A percentile compares a stretch with the other conserved stretches of the same genome.
These are phyloP conservation scores for Neobulgaria alba DNA, from an alignment of 2,329 filamentous ascomycete genomes.

Conservation along the genomic window DNA sequence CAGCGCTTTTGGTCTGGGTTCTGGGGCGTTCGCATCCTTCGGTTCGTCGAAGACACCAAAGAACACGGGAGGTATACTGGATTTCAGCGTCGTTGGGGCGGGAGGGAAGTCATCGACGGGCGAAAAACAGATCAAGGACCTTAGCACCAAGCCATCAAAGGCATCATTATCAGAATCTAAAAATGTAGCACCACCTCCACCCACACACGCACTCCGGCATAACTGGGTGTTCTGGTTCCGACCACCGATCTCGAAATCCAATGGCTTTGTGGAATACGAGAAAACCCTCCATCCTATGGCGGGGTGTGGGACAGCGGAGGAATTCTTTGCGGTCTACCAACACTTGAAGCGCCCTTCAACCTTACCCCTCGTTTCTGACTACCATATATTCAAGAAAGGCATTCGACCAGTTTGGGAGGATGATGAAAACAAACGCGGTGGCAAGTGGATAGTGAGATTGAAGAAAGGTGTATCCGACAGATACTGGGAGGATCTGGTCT, in stretches of 20 bases:
- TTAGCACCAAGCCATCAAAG: constrained; percentile 26
- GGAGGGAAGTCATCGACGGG: constrained; percentile 43
- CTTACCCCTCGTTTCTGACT: constrained; percentile 88
- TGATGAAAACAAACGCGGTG: constrained; percentile 89
- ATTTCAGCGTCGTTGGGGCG: constrained; percentile 50
- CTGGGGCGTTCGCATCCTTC: constrained; percentile 94
- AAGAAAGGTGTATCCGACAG: constrained; percentile 96
- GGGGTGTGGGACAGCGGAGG: constrained; percentile 71
- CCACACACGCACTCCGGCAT: constrained; percentile 61
- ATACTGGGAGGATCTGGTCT: constrained; percentile 90
- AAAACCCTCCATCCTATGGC: constrained; percentile 89
- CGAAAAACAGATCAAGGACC: constrained; percentile 54
- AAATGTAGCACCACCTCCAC: constrained; percentile 33
- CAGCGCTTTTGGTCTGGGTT: constrained; percentile 87
- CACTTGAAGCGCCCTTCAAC: constrained; percentile 85
- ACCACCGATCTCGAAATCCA: constrained; percentile 92
- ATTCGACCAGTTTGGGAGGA: constrained; percentile 98
- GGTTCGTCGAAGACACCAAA: constrained; percentile 84
- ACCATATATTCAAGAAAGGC: constrained; percentile 95
- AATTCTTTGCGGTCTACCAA: constrained; percentile 83
- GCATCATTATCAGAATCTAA: constrained; percentile 39
- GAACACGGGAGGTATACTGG: constrained; percentile 70
- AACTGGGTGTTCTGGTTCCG: constrained; percentile 97
- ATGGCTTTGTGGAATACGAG: constrained; percentile 81
- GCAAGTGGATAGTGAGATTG: constrained; percentile 93